Evolutionary conservation across 805 yeast species (phyloP), one percentile per base, ranked within the genome.

Genomic region (Candida gorgasii): DNA sequence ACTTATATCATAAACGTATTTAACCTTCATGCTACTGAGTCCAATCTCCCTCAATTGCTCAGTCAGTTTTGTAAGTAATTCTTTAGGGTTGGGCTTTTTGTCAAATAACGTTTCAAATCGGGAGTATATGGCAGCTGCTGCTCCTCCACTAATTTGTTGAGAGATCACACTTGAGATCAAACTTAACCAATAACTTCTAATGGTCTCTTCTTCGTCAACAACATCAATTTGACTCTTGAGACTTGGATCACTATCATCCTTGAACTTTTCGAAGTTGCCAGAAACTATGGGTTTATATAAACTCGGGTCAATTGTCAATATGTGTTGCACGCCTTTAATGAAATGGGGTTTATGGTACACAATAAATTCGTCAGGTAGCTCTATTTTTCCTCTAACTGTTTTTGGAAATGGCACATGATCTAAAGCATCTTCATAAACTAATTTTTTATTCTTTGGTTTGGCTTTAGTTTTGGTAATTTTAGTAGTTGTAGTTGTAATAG

Each of bases 121-220:
- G 8, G 47, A 45, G 43, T 75, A 72, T 22, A 89, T 86, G 1
- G 89, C 73, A 8, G 54, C 59, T 0, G 97, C 96, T 1, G 97
- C 95, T 0, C 78, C 74, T 1, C 96, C 96, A 49, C 86, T 80
- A 8, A 86, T 78, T 57, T 86, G 93, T 58, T 86, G 93, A 0
- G 84, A 74, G 2, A 86, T 76, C 3, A 86, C 76, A 26, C 71
- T 63, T 5, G 61, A 47, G 1, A 70, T 53, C 29, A 70, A 51
- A 26, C 65, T 50, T 40, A 61, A 54, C 75, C 75, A 70, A 47
- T 70, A 70, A 9, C 43, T 35, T 20, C 42, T 38, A 19, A 67
- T 63, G 16, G 51, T 32, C 3, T 58, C 65, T 4, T 57, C 64
- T 6, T 30, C 38, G 3, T 49, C 44, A 4, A 13, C 30, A 9